phyloP scores from a whole-genome alignment of 202 grass and related monocot species.

The Zizania palustris region DNA sequence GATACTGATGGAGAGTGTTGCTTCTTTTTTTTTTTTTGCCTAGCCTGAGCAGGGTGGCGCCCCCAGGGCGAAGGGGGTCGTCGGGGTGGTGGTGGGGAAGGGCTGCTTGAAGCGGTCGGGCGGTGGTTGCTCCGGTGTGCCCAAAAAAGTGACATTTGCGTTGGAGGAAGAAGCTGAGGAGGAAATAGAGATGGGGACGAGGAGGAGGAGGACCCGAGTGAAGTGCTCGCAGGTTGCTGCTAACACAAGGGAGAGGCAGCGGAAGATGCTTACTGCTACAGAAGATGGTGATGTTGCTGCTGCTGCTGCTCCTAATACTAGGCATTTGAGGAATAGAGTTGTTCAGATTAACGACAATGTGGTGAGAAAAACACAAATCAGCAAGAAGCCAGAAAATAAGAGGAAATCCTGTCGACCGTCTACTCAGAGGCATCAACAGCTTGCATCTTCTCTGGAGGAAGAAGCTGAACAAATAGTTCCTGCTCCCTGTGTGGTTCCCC shows the following conservation, averaged over 20 bases:
- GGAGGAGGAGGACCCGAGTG: neutral
- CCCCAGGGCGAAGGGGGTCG: neutral
- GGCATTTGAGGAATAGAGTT: slow-evolving; percentile 35
- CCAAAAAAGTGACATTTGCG: slow-evolving; percentile 55
- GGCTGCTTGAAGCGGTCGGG: slow-evolving; percentile 54
- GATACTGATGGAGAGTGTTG: neutral
- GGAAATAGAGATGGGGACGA: neutral
- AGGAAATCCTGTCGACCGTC: neutral
- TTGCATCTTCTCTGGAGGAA: slow-evolving; percentile 25
- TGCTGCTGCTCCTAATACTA: slow-evolving; percentile 24
- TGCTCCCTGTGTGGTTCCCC: too few relatives aligned
- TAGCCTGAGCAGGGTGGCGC: neutral
- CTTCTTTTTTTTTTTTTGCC: neutral
- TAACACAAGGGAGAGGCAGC: slow-evolving; percentile 19
- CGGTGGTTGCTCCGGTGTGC: neutral
- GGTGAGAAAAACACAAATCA: neutral
- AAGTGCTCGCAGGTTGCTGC: slow-evolving; percentile 19
- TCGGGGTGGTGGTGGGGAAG: slow-evolving; percentile 46
- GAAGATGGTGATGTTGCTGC: neutral
- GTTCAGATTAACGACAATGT: neutral
- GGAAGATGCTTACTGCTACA: neutral
- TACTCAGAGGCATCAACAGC: slow-evolving; percentile 23
- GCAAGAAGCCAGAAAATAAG: slow-evolving; percentile 18
- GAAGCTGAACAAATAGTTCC: neutral
- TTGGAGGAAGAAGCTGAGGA: slow-evolving; percentile 25